Evolutionary conservation across 768 basidiomycete genomes (phyloP), one percentile per base, ranked within the genome.

Genomic region (Cantharellus anzutake): DNA sequence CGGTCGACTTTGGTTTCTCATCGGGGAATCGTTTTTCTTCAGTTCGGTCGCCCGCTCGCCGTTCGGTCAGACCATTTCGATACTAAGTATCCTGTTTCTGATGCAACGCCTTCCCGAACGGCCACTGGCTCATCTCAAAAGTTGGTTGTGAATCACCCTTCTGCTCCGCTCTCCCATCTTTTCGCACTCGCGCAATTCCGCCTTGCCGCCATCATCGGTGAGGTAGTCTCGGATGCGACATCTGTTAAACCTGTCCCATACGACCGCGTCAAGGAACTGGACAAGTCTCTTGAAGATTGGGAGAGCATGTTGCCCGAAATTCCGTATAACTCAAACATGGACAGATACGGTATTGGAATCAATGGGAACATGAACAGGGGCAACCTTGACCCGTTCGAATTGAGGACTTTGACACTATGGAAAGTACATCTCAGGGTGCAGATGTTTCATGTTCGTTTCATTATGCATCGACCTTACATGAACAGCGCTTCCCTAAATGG

Each of bases 1-100:
- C 4, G 35, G 29, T 42, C 37, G 39, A 14, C 2, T 14, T 11
- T 11, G 14, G 16, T 41, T 41, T 42, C 40, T 5, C 64, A 87
- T 86, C 63, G 90, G 87, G 87, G 84, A 88, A 68, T 83, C 86
- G 0, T 89, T 89, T 71, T 78, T 87, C 76, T 86, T 89, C 38
- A 55, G 52, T 55, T 55, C 52, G 88, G 87, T 14, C 76, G 87
- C 35, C 87, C 87, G 2, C 71, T 86, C 41, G 73, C 77, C 37
- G 81, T 90, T 59, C 80, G 83, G 2, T 81, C 84, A 2, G 83
- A 87, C 67, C 87, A 89, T 69, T 90, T 86, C 68, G 86, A 90
- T 67, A 89, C 86, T 0, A 81, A 80, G 63, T 72, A 87, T 14
- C 87, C 87, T 40, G 79, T 81, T 0, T 76, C 82, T 2, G 72